Evolutionary conservation across 495 filamentous ascomycete species (phyloP), one percentile per base, ranked within the genome.

Genomic region (Penicillium nucicola): DNA sequence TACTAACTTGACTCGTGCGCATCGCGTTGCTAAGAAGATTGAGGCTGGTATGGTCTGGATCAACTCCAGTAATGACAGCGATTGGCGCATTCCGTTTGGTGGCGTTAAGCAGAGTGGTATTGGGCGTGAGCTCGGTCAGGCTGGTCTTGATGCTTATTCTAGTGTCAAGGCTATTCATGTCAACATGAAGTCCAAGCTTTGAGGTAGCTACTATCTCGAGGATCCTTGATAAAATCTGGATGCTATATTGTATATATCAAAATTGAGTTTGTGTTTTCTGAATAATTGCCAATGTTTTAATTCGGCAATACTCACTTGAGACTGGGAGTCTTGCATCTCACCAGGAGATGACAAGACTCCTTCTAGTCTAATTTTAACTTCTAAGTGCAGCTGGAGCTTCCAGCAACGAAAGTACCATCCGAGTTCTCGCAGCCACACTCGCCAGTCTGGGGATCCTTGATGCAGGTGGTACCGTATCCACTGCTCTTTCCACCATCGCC

Each of bases 31-130:
- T 1, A 74, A 77, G 57, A 65, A 66, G 33, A 57, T 82, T 30
- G 66, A 81, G 56, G 68, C 70, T 8, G 79, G 79, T 23, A 80
- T 80, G 77, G 70, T 81, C 6, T 76, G 76, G 41, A 67, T 81
- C 18, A 82, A 82, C 43, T 86, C 82, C 49, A 86, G 84, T 64
- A 84, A 89, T 47, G 84, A 88, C 56, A 81, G 76, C 13, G 82
- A 88, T 60, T 83, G 77, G 56, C 64, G 87, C 23, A 81, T 93
- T 45, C 90, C 88, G 6, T 95, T 95, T 66, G 92, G 92, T 34
- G 92, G 92, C 13, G 87, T 96, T 40, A 96, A 96, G 78, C 87
- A 93, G 76, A 89, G 85, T 60, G 92, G 92, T 42, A 92, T 96
- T 64, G 92, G 92, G 5, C 72, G 90, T 28, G 90, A 93, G 71